Percentiles rank a stretch among this genome's conserved stretches.
Evolutionary conservation across 2,329 filamentous ascomycete species (phyloP).

Genomic region (Aspergillus novoparasiticus): DNA sequence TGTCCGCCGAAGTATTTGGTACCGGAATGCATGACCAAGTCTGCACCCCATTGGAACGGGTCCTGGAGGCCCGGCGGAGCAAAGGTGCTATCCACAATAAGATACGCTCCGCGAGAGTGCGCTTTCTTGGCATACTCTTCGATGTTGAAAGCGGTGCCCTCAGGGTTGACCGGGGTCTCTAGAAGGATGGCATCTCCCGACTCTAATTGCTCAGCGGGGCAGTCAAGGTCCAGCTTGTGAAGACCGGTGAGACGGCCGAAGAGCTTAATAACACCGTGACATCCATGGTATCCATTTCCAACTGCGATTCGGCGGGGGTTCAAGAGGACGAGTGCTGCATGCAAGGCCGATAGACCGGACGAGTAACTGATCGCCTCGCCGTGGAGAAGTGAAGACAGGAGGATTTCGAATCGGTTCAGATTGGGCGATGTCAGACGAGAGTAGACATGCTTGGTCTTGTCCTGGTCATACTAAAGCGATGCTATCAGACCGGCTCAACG

Average conservation of each 20-base stretch:
- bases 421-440: conserved; percentile 79
- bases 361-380: conserved; percentile 72
- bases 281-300: conserved; percentile 87
- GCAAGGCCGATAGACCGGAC: conserved; percentile 84
- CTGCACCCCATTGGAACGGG: conserved; percentile 78
- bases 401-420: conserved; percentile 79
- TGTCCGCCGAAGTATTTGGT: conserved; percentile 98
- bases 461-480: conserved; percentile 22
- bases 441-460: conserved; percentile 68
- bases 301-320: conserved; percentile 84
- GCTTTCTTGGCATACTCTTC: conserved; percentile 71
- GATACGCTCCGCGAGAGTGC: conserved; percentile 68
- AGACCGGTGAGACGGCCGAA: conserved; percentile 76
- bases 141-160: conserved; percentile 77
- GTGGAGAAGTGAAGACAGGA: conserved; percentile 73
- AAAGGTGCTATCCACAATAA: conserved; percentile 93
- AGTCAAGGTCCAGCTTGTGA: conserved; percentile 70
- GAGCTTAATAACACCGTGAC: conserved; percentile 78
- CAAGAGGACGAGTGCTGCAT: conserved; percentile 80
- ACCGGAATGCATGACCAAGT: conserved; percentile 87
- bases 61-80: conserved; percentile 87
- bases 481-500: neutral
- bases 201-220: conserved; percentile 65
- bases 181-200: conserved; percentile 84
- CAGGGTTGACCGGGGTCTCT: conserved; percentile 92